phyloP scores from a whole-genome alignment of 371 early-diverging fungal species.

The Syncephalastrum monosporum region DNA sequence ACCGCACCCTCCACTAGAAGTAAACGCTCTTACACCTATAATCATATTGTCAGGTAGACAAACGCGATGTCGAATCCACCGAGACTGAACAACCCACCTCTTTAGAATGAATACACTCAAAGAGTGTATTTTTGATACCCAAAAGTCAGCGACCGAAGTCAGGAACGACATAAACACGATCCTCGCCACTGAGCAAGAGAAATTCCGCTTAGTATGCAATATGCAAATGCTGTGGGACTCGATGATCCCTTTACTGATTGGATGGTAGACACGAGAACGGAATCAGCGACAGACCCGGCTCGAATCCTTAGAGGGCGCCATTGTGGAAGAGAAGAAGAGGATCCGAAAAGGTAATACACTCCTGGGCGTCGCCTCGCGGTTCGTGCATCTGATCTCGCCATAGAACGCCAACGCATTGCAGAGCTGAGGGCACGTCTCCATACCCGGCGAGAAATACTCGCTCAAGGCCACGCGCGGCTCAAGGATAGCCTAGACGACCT shows the following conservation, averaged over 20 bases:
- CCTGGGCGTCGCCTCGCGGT: too few relatives aligned
- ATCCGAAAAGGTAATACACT: constrained; percentile 10
- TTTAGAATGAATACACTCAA: constrained; percentile 49
- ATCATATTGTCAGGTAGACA: constrained; percentile 45
- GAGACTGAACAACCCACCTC: background rate
- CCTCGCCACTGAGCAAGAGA: constrained; percentile 36
- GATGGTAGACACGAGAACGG: constrained; percentile 28
- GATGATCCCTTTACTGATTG: constrained; percentile 8
- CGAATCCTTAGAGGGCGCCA: constrained; percentile 22
- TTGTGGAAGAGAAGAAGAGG: constrained; percentile 18
- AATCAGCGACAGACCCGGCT: constrained; percentile 31
- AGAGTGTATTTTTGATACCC: constrained; percentile 59
- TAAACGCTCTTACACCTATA: constrained; percentile 55
- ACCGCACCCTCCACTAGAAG: constrained; percentile 14
- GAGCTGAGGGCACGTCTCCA: constrained; percentile 21
- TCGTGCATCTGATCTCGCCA: background rate
- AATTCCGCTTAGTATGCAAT: constrained; percentile 38
- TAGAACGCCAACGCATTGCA: constrained; percentile 27
- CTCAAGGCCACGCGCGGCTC: constrained; percentile 31
- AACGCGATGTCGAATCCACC: background rate
- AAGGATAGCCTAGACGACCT: constrained; percentile 36
- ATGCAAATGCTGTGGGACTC: constrained; percentile 1
- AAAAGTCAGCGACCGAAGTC: constrained; percentile 49
- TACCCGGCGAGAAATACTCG: constrained; percentile 19
- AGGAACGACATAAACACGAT: constrained; percentile 40